Evolutionary conservation across 2,329 filamentous ascomycete species (phyloP), one percentile per base, ranked within the genome.

Genomic region (Pseudodiploospora longispora): DNA sequence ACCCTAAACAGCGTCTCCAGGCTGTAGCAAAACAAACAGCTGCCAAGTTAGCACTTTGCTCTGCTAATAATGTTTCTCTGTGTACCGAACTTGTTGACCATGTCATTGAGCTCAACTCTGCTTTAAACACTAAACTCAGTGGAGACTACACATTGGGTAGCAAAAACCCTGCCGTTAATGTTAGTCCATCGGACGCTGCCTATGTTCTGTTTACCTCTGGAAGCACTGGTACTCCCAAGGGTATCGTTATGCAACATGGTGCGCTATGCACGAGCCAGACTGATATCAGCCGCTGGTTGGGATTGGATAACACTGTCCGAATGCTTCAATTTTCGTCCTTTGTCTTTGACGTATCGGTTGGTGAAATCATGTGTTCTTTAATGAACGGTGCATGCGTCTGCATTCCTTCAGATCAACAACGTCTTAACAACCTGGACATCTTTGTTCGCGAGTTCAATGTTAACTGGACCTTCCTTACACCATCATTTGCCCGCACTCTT

Each of bases 161-260:
- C 5, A 48, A 50, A 4, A 54, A 47, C 4, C 55, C 57, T 28
- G 4, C 40, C 2, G 12, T 31, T 10, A 55, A 56, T 28, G 52
- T 53, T 10, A 33, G 34, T 5, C 40, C 49, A 4, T 30, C 6
- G 5, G 32, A 55, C 9, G 38, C 44, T 5, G 52, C 50, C 1
- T 59, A 57, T 33, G 36, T 58, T 1, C 34, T 59, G 4, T 58
- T 59, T 32, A 59, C 55, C 1, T 56, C 53, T 4, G 56, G 56
- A 3, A 50, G 46, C 8, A 59, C 56, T 2, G 55, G 54, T 3
- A 45, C 36, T 8, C 52, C 55, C 2, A 57, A 57, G 36, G 52
- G 52, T 5, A 43, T 55, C 3, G 41, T 52, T 6, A 43, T 54
- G 10, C 46, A 48, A 27, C 54, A 56, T 31, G 41, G 36, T 4